A percentile compares a stretch with the other conserved stretches of the same genome.
phyloP scores from a whole-genome alignment of 179 eudicot genomes.

The Pouteria campechiana region DNA sequence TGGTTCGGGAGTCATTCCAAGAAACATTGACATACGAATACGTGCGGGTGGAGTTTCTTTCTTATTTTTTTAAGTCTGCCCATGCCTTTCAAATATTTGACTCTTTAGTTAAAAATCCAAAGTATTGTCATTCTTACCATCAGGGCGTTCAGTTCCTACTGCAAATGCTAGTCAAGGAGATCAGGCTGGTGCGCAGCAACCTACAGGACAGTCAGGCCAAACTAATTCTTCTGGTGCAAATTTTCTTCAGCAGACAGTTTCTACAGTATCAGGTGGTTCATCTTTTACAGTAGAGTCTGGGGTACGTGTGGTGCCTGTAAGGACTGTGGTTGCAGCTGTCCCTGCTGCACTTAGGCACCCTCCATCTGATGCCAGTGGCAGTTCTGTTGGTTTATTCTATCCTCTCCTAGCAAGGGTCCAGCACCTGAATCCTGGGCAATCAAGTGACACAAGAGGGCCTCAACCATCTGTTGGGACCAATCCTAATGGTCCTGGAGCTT shows the following conservation, averaged over 20 bases:
- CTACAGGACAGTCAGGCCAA: constrained; percentile 26
- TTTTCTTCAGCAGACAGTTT: constrained; percentile 22
- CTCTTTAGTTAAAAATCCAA: neutral
- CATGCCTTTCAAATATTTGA: neutral
- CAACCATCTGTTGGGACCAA: constrained; percentile 24
- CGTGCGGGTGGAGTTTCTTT: constrained; percentile 44
- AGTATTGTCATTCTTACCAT: constrained; percentile 6
- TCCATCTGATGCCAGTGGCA: constrained; percentile 37
- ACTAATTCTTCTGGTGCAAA: constrained; percentile 21
- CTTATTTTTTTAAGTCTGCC: neutral
- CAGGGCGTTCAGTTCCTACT: constrained; percentile 20
- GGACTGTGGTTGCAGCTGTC: constrained; percentile 52
- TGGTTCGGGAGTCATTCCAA: constrained; percentile 51
- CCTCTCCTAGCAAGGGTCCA: constrained; percentile 63
- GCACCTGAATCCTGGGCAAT: constrained; percentile 29
- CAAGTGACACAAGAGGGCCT: constrained; percentile 25
- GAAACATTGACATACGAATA: constrained; percentile 86
- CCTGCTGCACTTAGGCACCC: constrained; percentile 41
- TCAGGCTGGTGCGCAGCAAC: constrained; percentile 33
- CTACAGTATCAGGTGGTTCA: constrained; percentile 22
- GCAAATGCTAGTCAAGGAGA: constrained; percentile 32
- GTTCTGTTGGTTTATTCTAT: constrained; percentile 41
- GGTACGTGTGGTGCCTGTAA: constrained; percentile 50
- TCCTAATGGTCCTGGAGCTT: constrained; percentile 15
- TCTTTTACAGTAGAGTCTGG: constrained; percentile 33